Evolutionary conservation across 2,329 filamentous ascomycete species (phyloP), one percentile per base, ranked within the genome.

Genomic region (Nigrospora sphaerica): DNA sequence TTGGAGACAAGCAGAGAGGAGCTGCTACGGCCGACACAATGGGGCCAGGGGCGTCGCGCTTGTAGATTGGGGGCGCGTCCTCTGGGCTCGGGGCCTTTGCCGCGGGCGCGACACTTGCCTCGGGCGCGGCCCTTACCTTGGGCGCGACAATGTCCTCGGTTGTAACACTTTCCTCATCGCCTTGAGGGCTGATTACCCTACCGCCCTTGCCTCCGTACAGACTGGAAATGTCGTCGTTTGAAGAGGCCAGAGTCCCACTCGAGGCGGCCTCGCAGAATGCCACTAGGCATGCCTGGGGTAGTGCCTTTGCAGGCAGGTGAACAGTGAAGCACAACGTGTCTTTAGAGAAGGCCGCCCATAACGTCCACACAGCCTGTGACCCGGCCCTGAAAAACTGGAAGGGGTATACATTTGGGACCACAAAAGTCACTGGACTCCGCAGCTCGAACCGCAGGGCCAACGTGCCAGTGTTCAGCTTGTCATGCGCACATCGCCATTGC

Each of bases 121-220:
- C n/a, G 19, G 19, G 19, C 7, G 19, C 7, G 19, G 4, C 7
- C 19, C 7, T 10, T 23, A 19, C 18, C 10, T 42, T 35, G n/a
- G 12, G 4, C 12, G 33, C 18, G 13, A n/a, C 41, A n/a, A 10
- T 35, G 31, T 4, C 10, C 33, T 11, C 33, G 33, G 33, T 4
- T 5, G 33, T 16, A 11, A 16, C 10, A 36, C 17, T 28, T n/a
- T 45, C 35, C 10, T 23, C 16, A 16, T 38, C 16, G 23, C 9
- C n/a, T 13, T 32, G 14, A 3, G 32, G 19, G 32, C 35, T 28
- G 32, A 47, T 31, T 14, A 44, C 12, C 34, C 31, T 6, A 14
- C 46, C 46, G 11, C 46, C 46, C 23, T 43, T 33, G 16, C 46
- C 46, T 28, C 46, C 46, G n/a, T 47, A 44, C 14, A 47, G 36